Percentiles rank a stretch among this genome's conserved stretches.
Evolutionary conservation across 345 rosid genomes (phyloP).

Genomic region (Passiflora organensis): DNA sequence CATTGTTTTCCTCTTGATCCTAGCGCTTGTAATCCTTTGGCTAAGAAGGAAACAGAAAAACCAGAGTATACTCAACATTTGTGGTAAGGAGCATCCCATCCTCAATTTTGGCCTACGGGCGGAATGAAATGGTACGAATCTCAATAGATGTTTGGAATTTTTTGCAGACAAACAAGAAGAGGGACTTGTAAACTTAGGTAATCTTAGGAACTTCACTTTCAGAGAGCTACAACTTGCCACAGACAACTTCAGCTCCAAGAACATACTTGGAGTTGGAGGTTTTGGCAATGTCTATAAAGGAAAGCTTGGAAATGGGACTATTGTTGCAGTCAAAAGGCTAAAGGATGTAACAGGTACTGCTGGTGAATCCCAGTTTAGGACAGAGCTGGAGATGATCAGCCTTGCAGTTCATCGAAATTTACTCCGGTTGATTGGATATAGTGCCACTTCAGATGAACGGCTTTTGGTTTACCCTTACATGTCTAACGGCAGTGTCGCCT

Average conservation of each 20-base stretch:
- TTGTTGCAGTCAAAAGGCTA: slow-evolving; percentile 79
- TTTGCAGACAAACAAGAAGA: slow-evolving; percentile 67
- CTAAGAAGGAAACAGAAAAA: slow-evolving; percentile 42
- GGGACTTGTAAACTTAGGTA: slow-evolving; percentile 62
- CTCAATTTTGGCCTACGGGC: too few relatives aligned
- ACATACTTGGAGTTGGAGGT: slow-evolving; percentile 87
- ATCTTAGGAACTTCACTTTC: slow-evolving; percentile 73
- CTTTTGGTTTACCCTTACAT: slow-evolving; percentile 91
- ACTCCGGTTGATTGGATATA: slow-evolving; percentile 74
- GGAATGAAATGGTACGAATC: neutral
- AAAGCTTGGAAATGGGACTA: slow-evolving; percentile 61
- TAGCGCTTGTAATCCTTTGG: slow-evolving; percentile 50
- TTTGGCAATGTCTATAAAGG: slow-evolving; percentile 95
- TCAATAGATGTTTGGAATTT: neutral
- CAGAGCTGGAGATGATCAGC: slow-evolving; percentile 94
- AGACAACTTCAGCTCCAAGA: slow-evolving; percentile 69
- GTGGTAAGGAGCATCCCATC: slow-evolving; percentile 37
- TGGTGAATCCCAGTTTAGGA: slow-evolving; percentile 84
- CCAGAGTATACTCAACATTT: slow-evolving; percentile 36
- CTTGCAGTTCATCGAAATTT: slow-evolving; percentile 87
- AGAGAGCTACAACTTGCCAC: slow-evolving; percentile 81
- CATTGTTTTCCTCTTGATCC: slow-evolving; percentile 40
- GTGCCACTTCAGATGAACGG: slow-evolving; percentile 66
- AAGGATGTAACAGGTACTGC: slow-evolving; percentile 69
- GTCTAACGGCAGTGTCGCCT: slow-evolving; percentile 95